These are phyloP conservation scores for Phoenix dactylifera DNA, from an alignment of 176 grass and related monocot genomes.

Conservation along the genomic window DNA sequence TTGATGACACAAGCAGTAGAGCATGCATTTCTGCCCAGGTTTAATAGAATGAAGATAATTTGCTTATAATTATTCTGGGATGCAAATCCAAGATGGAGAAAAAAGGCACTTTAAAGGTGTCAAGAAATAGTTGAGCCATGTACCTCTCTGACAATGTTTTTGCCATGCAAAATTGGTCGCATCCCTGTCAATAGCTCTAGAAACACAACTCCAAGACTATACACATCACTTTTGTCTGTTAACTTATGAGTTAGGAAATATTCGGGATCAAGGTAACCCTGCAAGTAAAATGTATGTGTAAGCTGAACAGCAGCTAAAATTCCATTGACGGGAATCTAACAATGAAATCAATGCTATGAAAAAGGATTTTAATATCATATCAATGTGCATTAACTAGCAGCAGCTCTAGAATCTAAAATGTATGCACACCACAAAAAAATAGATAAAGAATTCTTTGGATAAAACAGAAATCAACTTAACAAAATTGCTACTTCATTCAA, in stretches of 20 bases:
- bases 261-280: slow-evolving; percentile 99
- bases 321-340: too few species aligned
- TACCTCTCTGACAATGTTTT: slow-evolving; percentile 98
- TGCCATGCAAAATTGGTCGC: slow-evolving; percentile 85
- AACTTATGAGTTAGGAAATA: slow-evolving; percentile 88
- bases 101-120: not conserved
- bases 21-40: not conserved
- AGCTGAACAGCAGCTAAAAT: too few species aligned
- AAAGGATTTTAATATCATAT: too few species aligned
- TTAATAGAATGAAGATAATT: not conserved
- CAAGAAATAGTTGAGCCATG: not conserved
- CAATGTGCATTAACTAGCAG: too few species aligned
- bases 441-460: too few species aligned
- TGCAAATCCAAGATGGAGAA: not conserved
- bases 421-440: too few species aligned
- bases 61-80: not conserved
- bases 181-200: slow-evolving; percentile 80
- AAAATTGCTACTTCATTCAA: too few species aligned
- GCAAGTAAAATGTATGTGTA: not conserved
- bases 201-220: slow-evolving; percentile 82
- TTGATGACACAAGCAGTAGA: too few species aligned
- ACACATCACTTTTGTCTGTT: slow-evolving; percentile 92
- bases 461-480: too few species aligned
- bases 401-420: too few species aligned
- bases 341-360: too few species aligned